A percentile compares a stretch with the other conserved stretches of the same genome.
Evolutionary conservation across 148 eudicot species (phyloP).

Genomic region (Heliosperma pusillum): DNA sequence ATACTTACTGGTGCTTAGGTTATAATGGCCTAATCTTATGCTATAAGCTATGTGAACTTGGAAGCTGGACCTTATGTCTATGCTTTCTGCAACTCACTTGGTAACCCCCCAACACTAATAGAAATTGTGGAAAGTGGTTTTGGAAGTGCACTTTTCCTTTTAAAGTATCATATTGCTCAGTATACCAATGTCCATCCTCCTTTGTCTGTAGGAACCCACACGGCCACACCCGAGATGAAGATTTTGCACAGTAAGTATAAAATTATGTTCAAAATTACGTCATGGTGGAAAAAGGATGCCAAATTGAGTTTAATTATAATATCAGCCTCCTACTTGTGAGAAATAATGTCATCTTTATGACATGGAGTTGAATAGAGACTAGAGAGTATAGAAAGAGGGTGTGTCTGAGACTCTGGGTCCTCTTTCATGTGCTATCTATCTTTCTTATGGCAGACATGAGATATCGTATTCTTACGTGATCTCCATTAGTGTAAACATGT

Average conservation of each 20-base stretch:
- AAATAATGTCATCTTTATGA: slow-evolving; percentile 3
- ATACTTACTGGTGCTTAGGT: background rate
- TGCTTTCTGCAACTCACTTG: slow-evolving; percentile 2
- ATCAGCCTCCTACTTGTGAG: background rate
- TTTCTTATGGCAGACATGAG: slow-evolving; percentile 16
- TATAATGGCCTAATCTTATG: slow-evolving; percentile 9
- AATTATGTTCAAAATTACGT: background rate
- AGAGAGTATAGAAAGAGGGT: background rate
- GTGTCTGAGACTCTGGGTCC: background rate
- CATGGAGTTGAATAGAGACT: slow-evolving; percentile 4
- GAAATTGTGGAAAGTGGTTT: slow-evolving; percentile 20
- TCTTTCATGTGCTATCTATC: slow-evolving; percentile 4
- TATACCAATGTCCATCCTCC: slow-evolving; percentile 7
- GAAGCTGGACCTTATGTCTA: background rate
- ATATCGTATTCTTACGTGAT: slow-evolving; percentile 5
- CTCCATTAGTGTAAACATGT: slow-evolving; percentile 5
- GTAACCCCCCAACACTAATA: background rate
- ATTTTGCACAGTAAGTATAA: background rate
- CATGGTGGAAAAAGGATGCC: background rate
- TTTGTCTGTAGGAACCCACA: slow-evolving; percentile 5
- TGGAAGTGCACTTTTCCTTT: slow-evolving; percentile 4
- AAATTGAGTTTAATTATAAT: slow-evolving; percentile 3
- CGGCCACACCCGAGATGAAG: slow-evolving; percentile 1
- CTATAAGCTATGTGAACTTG: slow-evolving; percentile 13
- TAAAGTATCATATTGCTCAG: slow-evolving; percentile 18